Base-by-base conservation (phyloP, 108 stramenopile genomes). In the Pseudonitzschia multistriata region DNA sequence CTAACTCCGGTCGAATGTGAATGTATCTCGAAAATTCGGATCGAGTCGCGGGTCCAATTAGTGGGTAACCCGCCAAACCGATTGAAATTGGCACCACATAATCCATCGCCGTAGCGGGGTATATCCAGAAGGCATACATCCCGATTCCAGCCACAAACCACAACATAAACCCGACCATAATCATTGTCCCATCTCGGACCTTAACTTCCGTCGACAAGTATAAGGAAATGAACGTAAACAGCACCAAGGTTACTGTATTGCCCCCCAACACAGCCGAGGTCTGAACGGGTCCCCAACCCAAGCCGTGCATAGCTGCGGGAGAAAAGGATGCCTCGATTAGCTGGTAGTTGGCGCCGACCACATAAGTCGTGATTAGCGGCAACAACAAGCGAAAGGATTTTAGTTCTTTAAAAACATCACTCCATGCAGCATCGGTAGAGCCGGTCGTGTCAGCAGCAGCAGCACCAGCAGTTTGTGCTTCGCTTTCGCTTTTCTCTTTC, bases 241-340 rank as follows among this genome's bases (percentile, higher is more conserved):
- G 13, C 63, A 86, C 78, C 22, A 91, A 83, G 50, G 88, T 27
- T 39, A 91, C 33, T 11, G 90, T 67, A 28, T 66, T 74, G 10
- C 62, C 33, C 31, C 84, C 90, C 53, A 91, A 73, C 11, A 84
- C 70, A 19, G 66, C 66, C 0, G 87, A 87, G 5, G 72, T 74
- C 53, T 72, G 47, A 37, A 85, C 80, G 17, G 90, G 85, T n/a
- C 79, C 78, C 89, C 86, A 87, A 21, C 73, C 81, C 62, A 91
- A 54, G 42, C 79, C 82, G 76, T 91, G 74, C 22, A 25, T 53
- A 21, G 74, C 77, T 33, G 79, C 85, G 30, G 90, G 85, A 11
- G 90, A 85, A 25, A 91, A 42, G 40, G 40, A 42, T 7, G 13
- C 40, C 40, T 42, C 40, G 40, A 42, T 42, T 13, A 42, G 13